A percentile compares a stretch with the other conserved stretches of the same genome.
These are phyloP conservation scores for Bacidia gigantensis DNA, from an alignment of 495 filamentous ascomycete genomes.

Conservation along the genomic window DNA sequence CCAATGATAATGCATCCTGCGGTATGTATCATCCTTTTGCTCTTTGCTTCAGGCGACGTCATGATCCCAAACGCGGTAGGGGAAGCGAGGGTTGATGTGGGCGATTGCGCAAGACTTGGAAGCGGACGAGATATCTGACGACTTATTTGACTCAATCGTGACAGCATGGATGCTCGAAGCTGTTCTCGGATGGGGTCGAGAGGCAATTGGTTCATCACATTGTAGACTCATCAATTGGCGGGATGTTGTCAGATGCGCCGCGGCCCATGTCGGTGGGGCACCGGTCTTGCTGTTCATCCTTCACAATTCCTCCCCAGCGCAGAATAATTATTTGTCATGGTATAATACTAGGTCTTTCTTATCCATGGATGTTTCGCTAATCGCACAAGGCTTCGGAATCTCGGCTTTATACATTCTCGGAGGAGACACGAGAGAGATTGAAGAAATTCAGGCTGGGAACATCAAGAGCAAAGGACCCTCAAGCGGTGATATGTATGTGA, in stretches of 20 bases:
- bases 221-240: not conserved
- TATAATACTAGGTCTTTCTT: not conserved
- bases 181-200: not conserved
- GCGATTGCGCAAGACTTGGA: constrained; percentile 38
- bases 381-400: constrained; percentile 47
- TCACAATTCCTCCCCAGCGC: too few species aligned
- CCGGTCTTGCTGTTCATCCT: too few species aligned
- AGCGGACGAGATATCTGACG: constrained; percentile 56
- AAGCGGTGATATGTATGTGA: constrained; percentile 84
- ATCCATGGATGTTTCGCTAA: constrained; percentile 3
- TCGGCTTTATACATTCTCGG: constrained; percentile 83
- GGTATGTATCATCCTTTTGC: constrained; percentile 60
- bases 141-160: constrained; percentile 55
- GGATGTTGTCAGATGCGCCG: not conserved
- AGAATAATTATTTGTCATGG: too few species aligned
- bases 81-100: constrained; percentile 27
- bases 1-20: constrained; percentile 93
- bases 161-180: constrained; percentile 45
- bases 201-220: not conserved
- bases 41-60: constrained; percentile 40
- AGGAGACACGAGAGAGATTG: constrained; percentile 71
- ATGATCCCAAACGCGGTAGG: constrained; percentile 30
- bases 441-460: constrained; percentile 87
- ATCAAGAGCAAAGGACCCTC: constrained; percentile 71
- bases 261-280: too few species aligned